Evolutionary conservation across 2,329 filamentous ascomycete genomes (phyloP), one percentile per base, ranked within the genome.

Genomic region (Penicillium sp.): DNA sequence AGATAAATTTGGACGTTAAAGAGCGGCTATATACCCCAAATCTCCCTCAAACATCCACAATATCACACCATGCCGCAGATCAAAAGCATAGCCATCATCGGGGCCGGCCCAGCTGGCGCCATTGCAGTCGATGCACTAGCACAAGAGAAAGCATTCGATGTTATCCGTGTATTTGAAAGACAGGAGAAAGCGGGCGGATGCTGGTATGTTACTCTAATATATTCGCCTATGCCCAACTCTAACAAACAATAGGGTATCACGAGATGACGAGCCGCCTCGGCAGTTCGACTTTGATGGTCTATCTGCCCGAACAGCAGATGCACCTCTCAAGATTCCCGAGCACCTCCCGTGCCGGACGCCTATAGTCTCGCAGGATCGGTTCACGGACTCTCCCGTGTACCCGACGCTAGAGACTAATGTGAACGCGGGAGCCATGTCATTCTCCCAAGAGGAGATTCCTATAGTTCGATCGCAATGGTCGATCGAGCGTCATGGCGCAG

Each of bases 361-460:
- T 0, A 76, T 74, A 40, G 69, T 73, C 13, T 57, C 67, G 1
- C 76, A 78, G 55, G 76, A 79, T 19, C 80, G 84, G 2, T 85
- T 82, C 64, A 71, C 76, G 13, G 84, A 87, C 58, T 84, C 84
- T 0, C 82, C 82, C 0, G 77, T 87, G 19, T 88, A 88, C 61
- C 82, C 84, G 0, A 81, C 82, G 21, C 72, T 88, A n/a, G 84
- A 88, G 66, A 88, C 85, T 3, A 89, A 89, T 60, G 82, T 89
- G 43, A 80, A 83, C 60, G 75, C 76, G 6, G 65, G 79, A 2
- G 76, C 83, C 0, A 89, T 89, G 87, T 76, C 80, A 16, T 89
- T 83, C 68, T 81, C 79, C 0, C 77, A 84, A 58, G 84, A 86
- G 53, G 74, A 77, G 0, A 83, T 87, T 15, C 79, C 83, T 0